Percentiles rank a stretch among this genome's conserved stretches.
These are phyloP conservation scores for Paecilomyces sp. DNA, from an alignment of 2,329 filamentous ascomycete species.

Conservation along the genomic window DNA sequence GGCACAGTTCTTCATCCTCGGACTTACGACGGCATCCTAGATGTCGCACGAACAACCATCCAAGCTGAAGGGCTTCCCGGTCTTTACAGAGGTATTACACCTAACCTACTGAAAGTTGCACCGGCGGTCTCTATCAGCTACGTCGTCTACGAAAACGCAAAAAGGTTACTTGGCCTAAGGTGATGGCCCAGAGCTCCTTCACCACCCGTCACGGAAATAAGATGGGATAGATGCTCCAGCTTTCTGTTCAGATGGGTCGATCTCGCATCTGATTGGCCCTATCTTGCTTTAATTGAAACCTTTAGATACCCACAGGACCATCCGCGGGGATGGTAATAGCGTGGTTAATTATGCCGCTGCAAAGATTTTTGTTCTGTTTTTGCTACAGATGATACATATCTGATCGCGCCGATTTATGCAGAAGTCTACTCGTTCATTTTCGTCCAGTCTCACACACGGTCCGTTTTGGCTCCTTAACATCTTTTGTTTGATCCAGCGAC, in stretches of 20 bases:
- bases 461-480: background rate
- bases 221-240: background rate
- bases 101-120: conserved; percentile 92
- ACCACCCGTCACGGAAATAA: background rate
- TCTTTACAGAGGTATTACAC: conserved; percentile 89
- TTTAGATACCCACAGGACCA: conserved; percentile 26
- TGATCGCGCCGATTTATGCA: background rate
- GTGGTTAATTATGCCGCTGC: background rate
- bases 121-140: conserved; percentile 94
- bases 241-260: background rate
- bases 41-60: conserved; percentile 79
- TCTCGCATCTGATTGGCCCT: background rate
- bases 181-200: conserved; percentile 17
- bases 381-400: background rate
- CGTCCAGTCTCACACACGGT: background rate
- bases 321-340: conserved; percentile 4
- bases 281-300: conserved; percentile 8
- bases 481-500: background rate
- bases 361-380: background rate
- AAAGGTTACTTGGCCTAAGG: conserved; percentile 56
- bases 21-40: conserved; percentile 84
- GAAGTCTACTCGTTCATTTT: background rate
- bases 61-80: conserved; percentile 76
- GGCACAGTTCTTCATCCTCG: conserved; percentile 85
- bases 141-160: conserved; percentile 87